These are phyloP conservation scores for Blumeriella jaapii DNA, from an alignment of 2,329 filamentous ascomycete species.

Conservation along the genomic window DNA sequence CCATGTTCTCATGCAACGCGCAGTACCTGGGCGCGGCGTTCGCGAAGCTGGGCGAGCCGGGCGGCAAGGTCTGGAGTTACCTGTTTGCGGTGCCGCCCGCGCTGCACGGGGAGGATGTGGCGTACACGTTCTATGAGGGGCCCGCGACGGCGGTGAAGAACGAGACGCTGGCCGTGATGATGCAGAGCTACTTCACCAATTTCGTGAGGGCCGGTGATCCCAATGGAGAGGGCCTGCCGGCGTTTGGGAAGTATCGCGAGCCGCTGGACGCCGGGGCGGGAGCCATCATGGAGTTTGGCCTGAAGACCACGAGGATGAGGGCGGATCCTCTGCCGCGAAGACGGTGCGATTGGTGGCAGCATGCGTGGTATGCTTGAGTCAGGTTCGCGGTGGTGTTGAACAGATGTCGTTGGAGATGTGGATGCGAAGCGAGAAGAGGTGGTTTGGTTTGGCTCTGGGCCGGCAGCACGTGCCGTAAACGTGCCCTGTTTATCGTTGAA, in stretches of 20 bases:
- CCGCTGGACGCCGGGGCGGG: too few relatives aligned
- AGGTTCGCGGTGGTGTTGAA: too few relatives aligned
- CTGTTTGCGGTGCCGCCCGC: slow-evolving; percentile 40
- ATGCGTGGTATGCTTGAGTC: too few relatives aligned
- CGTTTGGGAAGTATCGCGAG: slow-evolving; percentile 2
- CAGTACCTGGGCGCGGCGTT: slow-evolving; percentile 37
- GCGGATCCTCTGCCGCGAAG: too few relatives aligned
- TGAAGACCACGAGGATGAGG: too few relatives aligned
- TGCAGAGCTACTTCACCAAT: slow-evolving; percentile 29
- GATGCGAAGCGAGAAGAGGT: too few relatives aligned
- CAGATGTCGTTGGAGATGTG: too few relatives aligned
- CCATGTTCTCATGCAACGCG: slow-evolving; percentile 39
- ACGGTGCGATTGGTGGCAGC: too few relatives aligned
- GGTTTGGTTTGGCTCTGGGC: too few relatives aligned
- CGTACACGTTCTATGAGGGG: slow-evolving; percentile 40
- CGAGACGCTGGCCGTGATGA: slow-evolving; percentile 22
- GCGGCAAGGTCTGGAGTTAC: slow-evolving; percentile 36
- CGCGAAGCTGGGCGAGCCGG: slow-evolving; percentile 16
- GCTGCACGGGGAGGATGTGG: slow-evolving; percentile 39
- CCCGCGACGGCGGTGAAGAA: slow-evolving; percentile 13
- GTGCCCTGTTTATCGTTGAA: too few relatives aligned
- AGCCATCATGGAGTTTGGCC: too few relatives aligned
- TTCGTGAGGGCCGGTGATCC: slow-evolving; percentile 28
- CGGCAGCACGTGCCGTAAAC: too few relatives aligned
- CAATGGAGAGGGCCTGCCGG: slow-evolving; percentile 10